Conservation (phyloP, 352 stramenopile genomes). For the Globisporangium viniferum region DNA sequence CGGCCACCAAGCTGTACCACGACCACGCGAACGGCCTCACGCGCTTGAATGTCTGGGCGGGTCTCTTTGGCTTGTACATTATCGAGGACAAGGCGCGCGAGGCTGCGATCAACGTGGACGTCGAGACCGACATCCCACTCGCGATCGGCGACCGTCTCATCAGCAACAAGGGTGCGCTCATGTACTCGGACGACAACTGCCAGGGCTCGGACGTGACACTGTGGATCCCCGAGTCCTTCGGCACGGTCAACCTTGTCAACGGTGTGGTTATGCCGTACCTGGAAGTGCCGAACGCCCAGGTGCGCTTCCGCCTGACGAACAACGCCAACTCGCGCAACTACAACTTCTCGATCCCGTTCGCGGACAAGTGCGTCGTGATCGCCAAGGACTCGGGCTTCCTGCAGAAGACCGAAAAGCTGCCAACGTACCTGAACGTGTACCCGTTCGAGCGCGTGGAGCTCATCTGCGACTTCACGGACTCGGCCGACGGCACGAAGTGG, state of each 20-base stretch:
- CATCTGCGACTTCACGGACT: conserved; percentile 53
- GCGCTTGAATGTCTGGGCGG: conserved; percentile 61
- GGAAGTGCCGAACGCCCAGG: conserved; percentile 51
- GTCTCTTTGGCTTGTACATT: conserved; percentile 59
- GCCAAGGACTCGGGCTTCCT: conserved; percentile 69
- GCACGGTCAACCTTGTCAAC: conserved; percentile 61
- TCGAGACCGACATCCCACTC: conserved; percentile 59
- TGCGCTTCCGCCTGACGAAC: conserved; percentile 59
- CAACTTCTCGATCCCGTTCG: conserved; percentile 71
- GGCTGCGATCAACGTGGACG: conserved; percentile 43
- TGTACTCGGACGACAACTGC: conserved; percentile 72
- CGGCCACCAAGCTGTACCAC: conserved; percentile 69
- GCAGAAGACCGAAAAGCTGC: conserved; percentile 24
- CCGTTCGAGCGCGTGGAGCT: conserved; percentile 60
- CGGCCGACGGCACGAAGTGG: conserved; percentile 38
- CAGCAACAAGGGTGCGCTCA: conserved; percentile 43
- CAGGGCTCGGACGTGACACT: conserved; percentile 29
- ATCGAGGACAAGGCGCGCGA: conserved; percentile 50
- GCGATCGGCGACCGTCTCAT: conserved; percentile 52
- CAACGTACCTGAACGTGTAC: conserved; percentile 35
- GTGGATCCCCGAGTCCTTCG: conserved; percentile 67
- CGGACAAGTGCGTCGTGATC: conserved; percentile 54
- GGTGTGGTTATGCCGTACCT: conserved; percentile 70
- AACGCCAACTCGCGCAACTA: conserved; percentile 68
- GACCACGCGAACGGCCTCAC: conserved; percentile 69